These are phyloP conservation scores for Phytophthora pistaciae DNA, from an alignment of 352 stramenopile genomes.

Conservation along the genomic window DNA sequence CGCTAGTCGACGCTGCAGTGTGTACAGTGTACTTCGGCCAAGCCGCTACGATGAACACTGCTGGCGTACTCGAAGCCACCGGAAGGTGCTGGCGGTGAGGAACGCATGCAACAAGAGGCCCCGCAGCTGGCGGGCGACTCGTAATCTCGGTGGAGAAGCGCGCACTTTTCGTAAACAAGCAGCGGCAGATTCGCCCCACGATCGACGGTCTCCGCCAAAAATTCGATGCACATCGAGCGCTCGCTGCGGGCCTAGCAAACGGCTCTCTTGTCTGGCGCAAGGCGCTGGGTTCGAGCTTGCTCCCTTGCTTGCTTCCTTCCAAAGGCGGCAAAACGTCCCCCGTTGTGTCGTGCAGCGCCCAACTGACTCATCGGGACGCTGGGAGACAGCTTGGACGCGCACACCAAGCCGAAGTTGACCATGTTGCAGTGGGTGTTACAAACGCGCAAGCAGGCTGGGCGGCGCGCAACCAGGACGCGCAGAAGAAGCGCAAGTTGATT, in stretches of 20 bases:
- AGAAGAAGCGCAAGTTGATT: background rate
- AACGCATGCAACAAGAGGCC: background rate
- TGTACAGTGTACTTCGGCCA: background rate
- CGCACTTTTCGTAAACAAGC: background rate
- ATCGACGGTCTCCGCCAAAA: conserved; percentile 21
- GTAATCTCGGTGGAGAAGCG: conserved; percentile 21
- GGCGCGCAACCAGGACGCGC: conserved; percentile 5
- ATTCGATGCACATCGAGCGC: conserved; percentile 33
- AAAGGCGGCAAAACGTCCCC: too few species aligned
- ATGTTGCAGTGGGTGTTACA: conserved; percentile 18
- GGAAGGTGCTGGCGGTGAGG: background rate
- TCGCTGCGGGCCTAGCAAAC: background rate
- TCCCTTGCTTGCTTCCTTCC: too few species aligned
- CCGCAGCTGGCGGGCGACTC: background rate
- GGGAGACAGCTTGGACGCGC: conserved; percentile 9
- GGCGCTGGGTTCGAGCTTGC: background rate
- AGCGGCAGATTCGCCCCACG: conserved; percentile 2
- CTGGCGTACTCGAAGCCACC: background rate
- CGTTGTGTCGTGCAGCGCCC: background rate
- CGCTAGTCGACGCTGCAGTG: background rate
- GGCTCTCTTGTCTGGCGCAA: conserved; percentile 15
- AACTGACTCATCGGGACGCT: conserved; percentile 28
- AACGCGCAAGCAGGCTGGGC: conserved; percentile 4
- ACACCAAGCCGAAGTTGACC: conserved; percentile 35
- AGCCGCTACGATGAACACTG: background rate